Evolutionary conservation across 495 filamentous ascomycete species (phyloP).

Genomic region (Terfezia claveryi): DNA sequence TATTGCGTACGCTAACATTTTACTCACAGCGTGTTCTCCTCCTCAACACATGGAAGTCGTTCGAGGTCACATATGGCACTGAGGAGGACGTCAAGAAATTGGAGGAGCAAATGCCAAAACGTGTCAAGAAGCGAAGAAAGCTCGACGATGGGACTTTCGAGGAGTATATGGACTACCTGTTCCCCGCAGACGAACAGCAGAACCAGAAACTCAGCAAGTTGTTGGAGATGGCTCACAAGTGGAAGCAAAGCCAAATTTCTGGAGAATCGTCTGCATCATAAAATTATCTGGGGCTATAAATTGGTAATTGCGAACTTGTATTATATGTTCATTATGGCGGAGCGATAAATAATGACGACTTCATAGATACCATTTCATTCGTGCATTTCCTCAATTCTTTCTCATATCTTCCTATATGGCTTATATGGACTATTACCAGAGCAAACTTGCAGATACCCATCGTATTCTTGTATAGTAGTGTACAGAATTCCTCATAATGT

Average conservation of each 20-base stretch:
- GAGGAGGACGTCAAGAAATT: constrained; percentile 62
- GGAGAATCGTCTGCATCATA: no score
- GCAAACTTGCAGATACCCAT: no score
- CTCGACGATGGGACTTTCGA: constrained; percentile 88
- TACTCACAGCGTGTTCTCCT: constrained; percentile 48
- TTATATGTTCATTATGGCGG: no score
- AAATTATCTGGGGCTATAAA: no score
- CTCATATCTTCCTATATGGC: no score
- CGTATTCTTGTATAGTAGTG: no score
- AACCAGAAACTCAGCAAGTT: constrained; percentile 65
- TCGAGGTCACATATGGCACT: constrained; percentile 66
- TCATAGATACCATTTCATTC: no score
- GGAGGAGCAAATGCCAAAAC: constrained; percentile 78
- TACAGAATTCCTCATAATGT: no score
- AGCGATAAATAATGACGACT: no score
- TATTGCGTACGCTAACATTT: background rate
- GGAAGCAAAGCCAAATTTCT: constrained; percentile 42
- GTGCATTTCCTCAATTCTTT: no score
- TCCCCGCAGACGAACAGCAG: constrained; percentile 85
- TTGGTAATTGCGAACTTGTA: no score
- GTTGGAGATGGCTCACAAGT: constrained; percentile 62
- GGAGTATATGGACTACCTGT: constrained; percentile 93
- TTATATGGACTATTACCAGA: no score
- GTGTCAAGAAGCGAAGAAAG: constrained; percentile 83
- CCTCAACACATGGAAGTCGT: constrained; percentile 74